Evolutionary conservation across 1,139 yeast species (phyloP).

Genomic region (Candida mesenterica): DNA sequence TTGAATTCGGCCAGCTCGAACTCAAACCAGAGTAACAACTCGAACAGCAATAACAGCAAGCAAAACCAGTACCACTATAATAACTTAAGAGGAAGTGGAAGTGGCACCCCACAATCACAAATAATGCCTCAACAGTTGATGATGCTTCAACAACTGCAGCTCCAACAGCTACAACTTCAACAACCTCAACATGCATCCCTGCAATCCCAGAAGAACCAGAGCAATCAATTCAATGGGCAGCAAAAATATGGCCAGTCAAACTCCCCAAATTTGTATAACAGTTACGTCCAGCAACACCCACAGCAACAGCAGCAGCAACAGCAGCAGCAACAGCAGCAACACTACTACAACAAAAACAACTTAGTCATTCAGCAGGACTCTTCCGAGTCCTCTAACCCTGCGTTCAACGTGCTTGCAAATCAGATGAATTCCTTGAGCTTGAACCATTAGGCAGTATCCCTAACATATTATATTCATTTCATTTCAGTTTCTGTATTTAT

Average conservation of each 20-base stretch:
- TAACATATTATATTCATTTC: not conserved
- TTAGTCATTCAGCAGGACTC: not conserved
- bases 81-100: slow-evolving; percentile 17
- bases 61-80: slow-evolving; percentile 12
- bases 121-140: slow-evolving; percentile 21
- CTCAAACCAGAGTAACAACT: slow-evolving; percentile 7
- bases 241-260: slow-evolving; percentile 23
- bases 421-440: slow-evolving; percentile 40
- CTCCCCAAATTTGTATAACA: slow-evolving; percentile 28
- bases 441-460: slow-evolving; percentile 15
- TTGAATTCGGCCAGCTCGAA: slow-evolving; percentile 5
- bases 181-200: slow-evolving; percentile 7
- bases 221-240: slow-evolving; percentile 17
- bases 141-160: slow-evolving; percentile 23
- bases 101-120: slow-evolving; percentile 21
- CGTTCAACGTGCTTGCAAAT: slow-evolving; percentile 18
- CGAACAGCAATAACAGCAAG: slow-evolving; percentile 9
- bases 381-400: slow-evolving; percentile 12
- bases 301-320: slow-evolving; percentile 8
- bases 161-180: slow-evolving; percentile 16
- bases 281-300: slow-evolving; percentile 15
- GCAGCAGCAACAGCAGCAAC: not conserved
- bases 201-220: slow-evolving; percentile 10
- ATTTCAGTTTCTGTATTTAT: not conserved
- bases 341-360: not conserved